Evolutionary conservation across 176 grass and related monocot genomes (phyloP).

Genomic region (Carex kokanica): DNA sequence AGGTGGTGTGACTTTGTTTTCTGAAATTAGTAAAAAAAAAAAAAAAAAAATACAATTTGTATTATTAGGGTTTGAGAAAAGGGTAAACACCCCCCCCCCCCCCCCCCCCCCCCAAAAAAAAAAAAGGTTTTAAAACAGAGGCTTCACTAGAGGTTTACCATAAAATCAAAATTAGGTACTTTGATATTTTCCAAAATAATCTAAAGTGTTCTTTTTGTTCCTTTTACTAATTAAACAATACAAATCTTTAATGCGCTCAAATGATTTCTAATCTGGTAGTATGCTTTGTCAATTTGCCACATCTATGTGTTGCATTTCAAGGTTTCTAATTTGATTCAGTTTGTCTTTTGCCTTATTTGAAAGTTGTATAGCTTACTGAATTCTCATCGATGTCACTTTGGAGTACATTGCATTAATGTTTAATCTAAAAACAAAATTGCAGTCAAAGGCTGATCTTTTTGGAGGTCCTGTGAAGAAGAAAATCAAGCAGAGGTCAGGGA

Average conservation of each 20-base stretch:
- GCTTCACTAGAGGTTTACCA: neutral
- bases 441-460: constrained; percentile 14
- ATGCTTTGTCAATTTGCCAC: neutral
- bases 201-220: neutral
- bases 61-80: neutral
- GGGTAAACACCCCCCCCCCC: neutral
- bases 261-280: neutral
- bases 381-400: neutral
- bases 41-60: neutral
- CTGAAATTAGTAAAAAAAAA: neutral
- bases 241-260: neutral
- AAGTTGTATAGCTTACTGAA: neutral
- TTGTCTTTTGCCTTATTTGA: constrained; percentile 4
- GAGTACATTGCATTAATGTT: constrained; percentile 17
- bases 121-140: neutral
- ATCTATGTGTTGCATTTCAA: neutral
- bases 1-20: neutral
- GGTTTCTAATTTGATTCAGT: neutral
- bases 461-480: constrained; percentile 6
- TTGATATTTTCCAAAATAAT: neutral
- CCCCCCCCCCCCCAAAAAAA: neutral
- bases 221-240: neutral
- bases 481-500: neutral
- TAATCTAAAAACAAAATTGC: constrained; percentile 1
- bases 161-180: neutral